Conservation (phyloP, 441 rosid species). For the Flueggea neowawraea region DNA sequence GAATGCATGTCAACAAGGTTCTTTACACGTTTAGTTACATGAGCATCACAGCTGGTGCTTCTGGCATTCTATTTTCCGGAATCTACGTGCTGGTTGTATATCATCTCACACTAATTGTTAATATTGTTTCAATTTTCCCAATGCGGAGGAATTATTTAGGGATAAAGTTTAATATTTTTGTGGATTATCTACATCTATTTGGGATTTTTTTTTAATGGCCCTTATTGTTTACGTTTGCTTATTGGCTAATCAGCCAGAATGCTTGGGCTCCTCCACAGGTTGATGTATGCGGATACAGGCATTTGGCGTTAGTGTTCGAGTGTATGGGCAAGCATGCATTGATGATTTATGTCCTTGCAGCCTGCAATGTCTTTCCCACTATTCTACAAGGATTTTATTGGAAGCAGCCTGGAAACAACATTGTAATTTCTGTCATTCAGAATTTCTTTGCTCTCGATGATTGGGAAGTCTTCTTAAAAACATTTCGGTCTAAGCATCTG, state of each 20-base stretch:
- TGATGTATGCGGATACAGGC: slow-evolving; percentile 52
- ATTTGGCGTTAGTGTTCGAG: slow-evolving; percentile 40
- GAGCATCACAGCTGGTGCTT: slow-evolving; percentile 67
- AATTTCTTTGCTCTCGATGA: too few relatives aligned
- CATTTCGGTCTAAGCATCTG: not conserved
- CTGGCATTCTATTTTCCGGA: slow-evolving; percentile 70
- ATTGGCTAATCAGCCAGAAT: not conserved
- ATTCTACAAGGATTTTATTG: slow-evolving; percentile 78
- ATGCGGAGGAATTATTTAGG: too few relatives aligned
- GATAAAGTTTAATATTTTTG: not conserved
- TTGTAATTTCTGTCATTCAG: slow-evolving; percentile 29
- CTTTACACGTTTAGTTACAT: slow-evolving; percentile 78
- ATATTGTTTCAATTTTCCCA: too few relatives aligned
- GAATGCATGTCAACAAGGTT: slow-evolving; percentile 82
- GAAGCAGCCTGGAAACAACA: slow-evolving; percentile 64
- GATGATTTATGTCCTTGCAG: slow-evolving; percentile 51
- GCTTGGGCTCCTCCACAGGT: slow-evolving; percentile 37
- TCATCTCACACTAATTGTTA: not conserved
- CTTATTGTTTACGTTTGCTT: not conserved
- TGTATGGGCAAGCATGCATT: slow-evolving; percentile 88
- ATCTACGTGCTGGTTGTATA: slow-evolving; percentile 59
- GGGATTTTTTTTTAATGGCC: not conserved
- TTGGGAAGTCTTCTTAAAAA: too few relatives aligned
- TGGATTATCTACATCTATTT: not conserved
- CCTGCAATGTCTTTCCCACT: slow-evolving; percentile 64